These are phyloP conservation scores for Arthrobotrys pseudoclavata DNA, from an alignment of 2,329 filamentous ascomycete genomes.

Conservation along the genomic window DNA sequence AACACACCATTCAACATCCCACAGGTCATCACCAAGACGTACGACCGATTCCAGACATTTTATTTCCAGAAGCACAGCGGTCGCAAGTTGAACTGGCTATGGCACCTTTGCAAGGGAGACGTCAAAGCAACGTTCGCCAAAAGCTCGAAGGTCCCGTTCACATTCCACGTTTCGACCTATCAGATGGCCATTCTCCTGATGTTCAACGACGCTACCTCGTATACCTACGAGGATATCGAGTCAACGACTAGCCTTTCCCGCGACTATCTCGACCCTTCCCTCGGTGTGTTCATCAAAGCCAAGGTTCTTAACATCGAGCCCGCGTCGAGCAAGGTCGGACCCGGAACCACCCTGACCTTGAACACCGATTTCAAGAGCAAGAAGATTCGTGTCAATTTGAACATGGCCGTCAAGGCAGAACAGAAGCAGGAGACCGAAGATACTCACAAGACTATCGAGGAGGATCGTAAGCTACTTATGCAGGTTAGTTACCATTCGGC, in stretches of 20 bases:
- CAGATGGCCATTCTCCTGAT: constrained; percentile 96
- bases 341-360: constrained; percentile 83
- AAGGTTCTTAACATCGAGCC: constrained; percentile 84
- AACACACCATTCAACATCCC: constrained; percentile 91
- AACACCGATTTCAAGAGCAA: constrained; percentile 99
- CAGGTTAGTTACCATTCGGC: constrained; percentile 76
- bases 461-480: constrained; percentile 94
- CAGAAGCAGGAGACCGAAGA: constrained; percentile 96
- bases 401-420: constrained; percentile 93
- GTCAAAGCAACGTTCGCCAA: constrained; percentile 94
- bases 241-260: constrained; percentile 82
- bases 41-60: constrained; percentile 89
- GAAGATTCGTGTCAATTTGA: constrained; percentile 97
- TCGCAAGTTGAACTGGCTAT: constrained; percentile 96
- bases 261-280: constrained; percentile 87
- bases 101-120: constrained; percentile 98
- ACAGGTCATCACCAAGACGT: constrained; percentile 84
- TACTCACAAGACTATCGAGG: constrained; percentile 99
- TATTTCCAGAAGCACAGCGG: constrained; percentile 98
- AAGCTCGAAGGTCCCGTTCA: constrained; percentile 89
- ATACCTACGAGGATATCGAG: constrained; percentile 89
- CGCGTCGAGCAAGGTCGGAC: constrained; percentile 79
- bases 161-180: constrained; percentile 96
- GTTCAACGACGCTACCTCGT: constrained; percentile 90
- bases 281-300: constrained; percentile 90